These are phyloP conservation scores for Takakia lepidozioides DNA, from an alignment of 225 moss, liverwort and hornwort species.

Conservation along the genomic window DNA sequence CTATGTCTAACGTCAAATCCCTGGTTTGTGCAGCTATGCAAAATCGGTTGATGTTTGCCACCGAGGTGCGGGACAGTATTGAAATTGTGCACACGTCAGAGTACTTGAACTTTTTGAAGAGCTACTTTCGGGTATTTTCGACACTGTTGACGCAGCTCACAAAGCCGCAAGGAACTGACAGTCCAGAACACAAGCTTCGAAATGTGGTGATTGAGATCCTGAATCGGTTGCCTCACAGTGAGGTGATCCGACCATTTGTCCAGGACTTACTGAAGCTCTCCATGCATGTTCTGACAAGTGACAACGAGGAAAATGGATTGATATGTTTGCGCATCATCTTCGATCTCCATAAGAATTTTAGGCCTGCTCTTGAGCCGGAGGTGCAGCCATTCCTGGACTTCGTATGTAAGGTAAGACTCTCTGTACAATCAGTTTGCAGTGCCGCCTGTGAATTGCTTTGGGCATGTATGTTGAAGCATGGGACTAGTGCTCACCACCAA, in stretches of 20 bases:
- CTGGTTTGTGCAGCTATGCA: constrained; percentile 79
- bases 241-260: constrained; percentile 93
- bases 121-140: constrained; percentile 95
- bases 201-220: constrained; percentile 99
- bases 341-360: constrained; percentile 98
- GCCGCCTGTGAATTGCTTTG: no score
- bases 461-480: no score
- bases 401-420: constrained; percentile 93
- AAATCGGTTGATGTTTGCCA: constrained; percentile 76
- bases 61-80: constrained; percentile 98
- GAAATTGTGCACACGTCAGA: constrained; percentile 99
- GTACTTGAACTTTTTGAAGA: constrained; percentile 95
- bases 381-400: constrained; percentile 98
- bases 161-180: constrained; percentile 93
- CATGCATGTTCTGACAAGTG: constrained; percentile 90
- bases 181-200: constrained; percentile 96
- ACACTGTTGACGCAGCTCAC: constrained; percentile 77
- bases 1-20: neutral
- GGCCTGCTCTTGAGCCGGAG: constrained; percentile 92
- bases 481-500: no score
- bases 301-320: constrained; percentile 99
- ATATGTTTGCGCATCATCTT: constrained; percentile 97
- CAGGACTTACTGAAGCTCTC: constrained; percentile 97
- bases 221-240: constrained; percentile 90
- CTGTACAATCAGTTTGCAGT: no score